Percentiles rank a stretch among this genome's conserved stretches.
These are phyloP conservation scores for Amanita fuliginea DNA, from an alignment of 768 basidiomycete species.

Conservation along the genomic window DNA sequence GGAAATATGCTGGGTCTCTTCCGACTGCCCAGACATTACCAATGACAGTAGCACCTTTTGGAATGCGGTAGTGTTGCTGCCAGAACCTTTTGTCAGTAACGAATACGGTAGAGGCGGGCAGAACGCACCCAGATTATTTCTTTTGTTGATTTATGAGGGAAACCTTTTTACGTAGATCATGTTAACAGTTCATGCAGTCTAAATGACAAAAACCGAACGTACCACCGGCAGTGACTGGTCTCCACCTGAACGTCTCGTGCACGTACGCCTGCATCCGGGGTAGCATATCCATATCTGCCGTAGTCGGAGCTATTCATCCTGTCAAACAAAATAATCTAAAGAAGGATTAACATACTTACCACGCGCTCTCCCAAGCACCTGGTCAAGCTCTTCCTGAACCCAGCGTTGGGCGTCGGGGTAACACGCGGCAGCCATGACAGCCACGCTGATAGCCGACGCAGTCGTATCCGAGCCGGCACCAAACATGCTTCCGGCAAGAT, in stretches of 20 bases:
- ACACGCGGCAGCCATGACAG: slow-evolving; percentile 46
- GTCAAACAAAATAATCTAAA: neutral
- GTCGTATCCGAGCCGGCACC: slow-evolving; percentile 62
- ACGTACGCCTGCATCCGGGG: slow-evolving; percentile 39
- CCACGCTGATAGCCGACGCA: slow-evolving; percentile 43
- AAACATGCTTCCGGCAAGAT: slow-evolving; percentile 54
- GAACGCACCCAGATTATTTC: slow-evolving; percentile 51
- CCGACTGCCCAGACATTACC: slow-evolving; percentile 55
- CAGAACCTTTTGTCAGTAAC: neutral
- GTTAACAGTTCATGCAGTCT: neutral
- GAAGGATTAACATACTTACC: slow-evolving; percentile 12
- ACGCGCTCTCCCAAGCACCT: slow-evolving; percentile 35
- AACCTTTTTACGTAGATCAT: slow-evolving; percentile 21
- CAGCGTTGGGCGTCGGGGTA: slow-evolving; percentile 38
- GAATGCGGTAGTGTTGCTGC: slow-evolving; percentile 38
- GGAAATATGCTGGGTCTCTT: slow-evolving; percentile 46
- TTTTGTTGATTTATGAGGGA: slow-evolving; percentile 52
- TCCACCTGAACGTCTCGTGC: slow-evolving; percentile 39
- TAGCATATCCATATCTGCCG: slow-evolving; percentile 28
- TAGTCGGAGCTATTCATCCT: slow-evolving; percentile 21
- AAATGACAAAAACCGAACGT: neutral
- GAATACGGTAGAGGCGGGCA: neutral
- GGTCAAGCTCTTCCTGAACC: slow-evolving; percentile 46
- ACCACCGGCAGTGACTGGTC: slow-evolving; percentile 40
- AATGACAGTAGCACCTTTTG: slow-evolving; percentile 44